Conservation (phyloP, 768 basidiomycete genomes). For the Podaxis sp. region DNA sequence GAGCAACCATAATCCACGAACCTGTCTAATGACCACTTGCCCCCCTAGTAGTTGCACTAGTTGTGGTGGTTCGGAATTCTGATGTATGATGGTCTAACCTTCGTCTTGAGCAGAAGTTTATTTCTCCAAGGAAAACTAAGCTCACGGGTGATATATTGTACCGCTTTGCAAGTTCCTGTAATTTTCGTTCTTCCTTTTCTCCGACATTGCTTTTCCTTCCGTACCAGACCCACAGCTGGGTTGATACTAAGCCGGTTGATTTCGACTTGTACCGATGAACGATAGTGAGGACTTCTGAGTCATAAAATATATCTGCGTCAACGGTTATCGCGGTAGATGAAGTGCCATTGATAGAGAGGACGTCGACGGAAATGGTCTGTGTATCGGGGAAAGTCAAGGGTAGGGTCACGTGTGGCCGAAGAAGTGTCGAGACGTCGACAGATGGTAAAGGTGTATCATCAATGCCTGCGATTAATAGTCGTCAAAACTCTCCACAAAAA, state of each 20-base stretch:
- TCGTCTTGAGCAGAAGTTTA: background rate
- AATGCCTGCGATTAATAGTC: slow-evolving; percentile 19
- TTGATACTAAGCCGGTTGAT: slow-evolving; percentile 63
- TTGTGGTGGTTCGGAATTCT: slow-evolving; percentile 63
- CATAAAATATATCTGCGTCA: slow-evolving; percentile 64
- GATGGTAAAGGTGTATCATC: slow-evolving; percentile 43
- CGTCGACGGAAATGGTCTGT: slow-evolving; percentile 72
- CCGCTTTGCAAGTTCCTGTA: slow-evolving; percentile 68
- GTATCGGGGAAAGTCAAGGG: slow-evolving; percentile 31
- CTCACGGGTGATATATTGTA: slow-evolving; percentile 69
- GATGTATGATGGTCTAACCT: slow-evolving; percentile 44
- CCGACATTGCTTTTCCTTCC: slow-evolving; percentile 55
- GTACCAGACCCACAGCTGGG: slow-evolving; percentile 76
- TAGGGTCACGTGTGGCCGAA: slow-evolving; percentile 28
- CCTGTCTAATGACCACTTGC: slow-evolving; percentile 73
- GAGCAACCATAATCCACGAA: slow-evolving; percentile 26
- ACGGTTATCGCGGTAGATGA: slow-evolving; percentile 45
- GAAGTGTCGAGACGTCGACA: slow-evolving; percentile 48
- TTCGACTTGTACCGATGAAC: slow-evolving; percentile 69
- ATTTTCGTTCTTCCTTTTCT: slow-evolving; percentile 63
- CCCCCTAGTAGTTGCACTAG: slow-evolving; percentile 69
- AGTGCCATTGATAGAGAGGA: slow-evolving; percentile 57
- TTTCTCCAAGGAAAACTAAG: slow-evolving; percentile 6
- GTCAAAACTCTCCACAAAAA: background rate
- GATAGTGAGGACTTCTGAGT: slow-evolving; percentile 67